These are phyloP conservation scores for Coccomyxa sp. DNA, from an alignment of 139 green algal genomes.

Conservation along the genomic window DNA sequence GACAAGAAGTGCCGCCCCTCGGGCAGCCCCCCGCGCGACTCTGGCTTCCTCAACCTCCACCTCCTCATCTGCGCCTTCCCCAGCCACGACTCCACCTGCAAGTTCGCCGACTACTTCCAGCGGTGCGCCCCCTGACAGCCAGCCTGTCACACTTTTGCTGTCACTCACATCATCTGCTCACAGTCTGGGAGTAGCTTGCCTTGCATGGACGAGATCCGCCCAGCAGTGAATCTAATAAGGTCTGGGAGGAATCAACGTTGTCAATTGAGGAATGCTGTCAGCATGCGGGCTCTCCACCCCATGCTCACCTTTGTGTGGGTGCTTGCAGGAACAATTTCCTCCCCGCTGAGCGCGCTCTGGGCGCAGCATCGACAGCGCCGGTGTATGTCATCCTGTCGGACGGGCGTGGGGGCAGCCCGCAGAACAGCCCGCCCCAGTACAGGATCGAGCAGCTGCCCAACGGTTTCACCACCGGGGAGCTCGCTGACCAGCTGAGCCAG, in stretches of 20 bases:
- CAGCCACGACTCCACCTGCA: constrained; percentile 17
- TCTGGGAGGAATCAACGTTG: background rate
- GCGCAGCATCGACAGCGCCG: background rate
- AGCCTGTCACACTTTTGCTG: background rate
- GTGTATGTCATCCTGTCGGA: constrained; percentile 8
- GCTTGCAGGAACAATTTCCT: no score
- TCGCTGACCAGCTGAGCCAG: background rate
- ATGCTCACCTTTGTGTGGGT: no score
- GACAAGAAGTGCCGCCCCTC: constrained; percentile 52
- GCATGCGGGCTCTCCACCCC: background rate
- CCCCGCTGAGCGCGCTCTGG: no score
- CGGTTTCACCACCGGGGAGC: background rate
- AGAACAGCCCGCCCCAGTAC: background rate
- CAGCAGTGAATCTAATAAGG: background rate
- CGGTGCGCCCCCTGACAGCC: background rate
- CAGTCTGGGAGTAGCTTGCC: background rate
- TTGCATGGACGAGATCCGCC: background rate
- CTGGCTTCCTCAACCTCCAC: constrained; percentile 16
- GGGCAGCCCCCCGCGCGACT: constrained; percentile 33
- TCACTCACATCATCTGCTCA: background rate
- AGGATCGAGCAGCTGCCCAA: background rate
- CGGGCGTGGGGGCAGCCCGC: background rate
- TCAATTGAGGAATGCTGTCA: background rate
- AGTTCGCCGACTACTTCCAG: background rate
- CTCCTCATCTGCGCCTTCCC: constrained; percentile 16